These are phyloP conservation scores for Scleroderma citrinum DNA, from an alignment of 768 basidiomycete species.

Conservation along the genomic window DNA sequence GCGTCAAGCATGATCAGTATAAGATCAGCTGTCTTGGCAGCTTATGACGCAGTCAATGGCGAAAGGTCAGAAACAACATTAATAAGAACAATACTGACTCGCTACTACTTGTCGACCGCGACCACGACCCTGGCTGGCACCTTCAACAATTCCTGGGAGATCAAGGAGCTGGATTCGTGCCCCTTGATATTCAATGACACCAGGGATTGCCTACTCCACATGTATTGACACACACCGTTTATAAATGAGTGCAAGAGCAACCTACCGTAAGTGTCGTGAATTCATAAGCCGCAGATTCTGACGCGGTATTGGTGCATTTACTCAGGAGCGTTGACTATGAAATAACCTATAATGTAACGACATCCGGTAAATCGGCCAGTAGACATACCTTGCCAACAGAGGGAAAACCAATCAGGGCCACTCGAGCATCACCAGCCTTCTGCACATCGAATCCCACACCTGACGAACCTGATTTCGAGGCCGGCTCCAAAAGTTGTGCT, in stretches of 20 bases:
- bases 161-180: constrained; percentile 91
- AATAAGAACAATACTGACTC: constrained; percentile 38
- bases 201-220: constrained; percentile 76
- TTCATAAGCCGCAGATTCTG: constrained; percentile 88
- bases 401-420: constrained; percentile 92
- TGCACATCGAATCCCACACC: constrained; percentile 89
- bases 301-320: constrained; percentile 88
- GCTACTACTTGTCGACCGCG: constrained; percentile 95
- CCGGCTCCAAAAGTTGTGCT: constrained; percentile 89
- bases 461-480: constrained; percentile 71
- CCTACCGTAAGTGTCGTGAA: constrained; percentile 84
- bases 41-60: constrained; percentile 27
- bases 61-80: not conserved
- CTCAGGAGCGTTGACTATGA: constrained; percentile 80
- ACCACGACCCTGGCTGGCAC: constrained; percentile 85
- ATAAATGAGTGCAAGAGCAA: not conserved
- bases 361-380: not conserved
- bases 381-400: constrained; percentile 77
- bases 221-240: not conserved
- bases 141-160: constrained; percentile 94
- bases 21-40: constrained; percentile 87
- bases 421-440: constrained; percentile 82
- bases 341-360: constrained; percentile 4
- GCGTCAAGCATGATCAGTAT: constrained; percentile 92
- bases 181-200: constrained; percentile 94